phyloP scores from a whole-genome alignment of 1,284 basidiomycete genomes.

The Pyrrhoderma lamaoense region DNA sequence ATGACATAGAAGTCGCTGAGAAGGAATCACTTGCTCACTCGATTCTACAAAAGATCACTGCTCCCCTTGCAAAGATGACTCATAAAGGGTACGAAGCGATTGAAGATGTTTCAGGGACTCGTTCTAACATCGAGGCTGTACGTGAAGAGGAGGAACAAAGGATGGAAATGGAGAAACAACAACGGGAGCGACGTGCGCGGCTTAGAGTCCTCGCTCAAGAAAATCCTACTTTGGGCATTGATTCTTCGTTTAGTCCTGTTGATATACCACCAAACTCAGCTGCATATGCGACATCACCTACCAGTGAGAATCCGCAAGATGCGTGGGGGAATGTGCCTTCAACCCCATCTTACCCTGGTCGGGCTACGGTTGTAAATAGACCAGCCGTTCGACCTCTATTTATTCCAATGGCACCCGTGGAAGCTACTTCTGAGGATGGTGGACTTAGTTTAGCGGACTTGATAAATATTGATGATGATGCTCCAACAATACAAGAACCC shows the following conservation, averaged over 20 bases:
- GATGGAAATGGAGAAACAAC: slow-evolving; percentile 52
- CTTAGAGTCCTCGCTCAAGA: slow-evolving; percentile 34
- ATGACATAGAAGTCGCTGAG: slow-evolving; percentile 72
- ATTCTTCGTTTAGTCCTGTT: slow-evolving; percentile 14
- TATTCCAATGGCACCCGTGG: slow-evolving; percentile 31
- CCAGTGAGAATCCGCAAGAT: slow-evolving; percentile 32
- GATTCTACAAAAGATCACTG: slow-evolving; percentile 62
- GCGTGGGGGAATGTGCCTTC: slow-evolving; percentile 20
- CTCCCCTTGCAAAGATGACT: slow-evolving; percentile 79
- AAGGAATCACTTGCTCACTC: slow-evolving; percentile 76
- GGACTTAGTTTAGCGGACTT: slow-evolving; percentile 69
- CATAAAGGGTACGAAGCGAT: slow-evolving; percentile 86
- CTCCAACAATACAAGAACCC: slow-evolving; percentile 24
- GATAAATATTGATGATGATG: slow-evolving; percentile 73
- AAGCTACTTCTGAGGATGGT: slow-evolving; percentile 39
- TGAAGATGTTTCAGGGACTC: slow-evolving; percentile 60
- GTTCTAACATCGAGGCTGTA: slow-evolving; percentile 38
- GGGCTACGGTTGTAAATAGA: slow-evolving; percentile 22
- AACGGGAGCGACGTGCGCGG: slow-evolving; percentile 54
- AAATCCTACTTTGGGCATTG: not conserved
- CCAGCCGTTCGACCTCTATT: slow-evolving; percentile 33
- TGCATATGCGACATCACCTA: slow-evolving; percentile 44
- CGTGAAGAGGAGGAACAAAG: slow-evolving; percentile 43
- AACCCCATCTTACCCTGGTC: slow-evolving; percentile 17
- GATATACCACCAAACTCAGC: slow-evolving; percentile 21